Base-by-base conservation (phyloP, 1,284 basidiomycete species). In the Fomes fomentarius region DNA sequence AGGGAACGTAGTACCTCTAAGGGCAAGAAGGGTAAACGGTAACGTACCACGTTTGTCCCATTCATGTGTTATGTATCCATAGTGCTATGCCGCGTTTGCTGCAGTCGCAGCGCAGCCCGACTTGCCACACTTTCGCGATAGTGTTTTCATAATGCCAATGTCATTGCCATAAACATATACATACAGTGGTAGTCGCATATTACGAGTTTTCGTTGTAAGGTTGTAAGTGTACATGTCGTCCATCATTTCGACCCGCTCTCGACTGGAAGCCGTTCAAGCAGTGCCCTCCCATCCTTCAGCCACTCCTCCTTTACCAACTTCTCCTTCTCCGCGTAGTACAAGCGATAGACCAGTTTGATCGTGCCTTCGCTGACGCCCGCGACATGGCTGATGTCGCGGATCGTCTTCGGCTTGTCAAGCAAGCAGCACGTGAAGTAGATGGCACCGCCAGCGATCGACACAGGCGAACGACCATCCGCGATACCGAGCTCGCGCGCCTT, bases 281-380 rank as follows among this genome's bases (percentile, higher is more conserved):
- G 80, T 17, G 87, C 90, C 74, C 83, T 89, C 30, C 89, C 89
- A 9, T 87, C 83, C 53, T 89, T 84, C 58, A 93, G 79, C 90
- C 91, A 92, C 65, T 91, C 83, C 68, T 88, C 75, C 74, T 91
- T 91, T 52, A 92, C 87, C 71, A 93, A 63, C 75, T 84, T 87
- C 66, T 88, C 84, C 72, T 75, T 85, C 41, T 86, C 84, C 10
- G 72, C 70, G 65, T 83, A 89, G 67, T 92, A 90, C 62, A 89
- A 68, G 58, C 83, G 76, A 69, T 93, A 93, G 56, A 93, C 89
- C 71, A 95, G 75, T 75, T 94, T 94, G 71, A 98, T 96, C 46
- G 96, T 98, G 48, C 93, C 91, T 68, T 98, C 96, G 67, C 94
- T 95, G n/a, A 98, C 95, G 9, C 94, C 94, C 0, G 94, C 95